Evolutionary conservation across 352 stramenopile species (phyloP), one percentile per base, ranked within the genome.

Genomic region (Pythium pyrilobum): DNA sequence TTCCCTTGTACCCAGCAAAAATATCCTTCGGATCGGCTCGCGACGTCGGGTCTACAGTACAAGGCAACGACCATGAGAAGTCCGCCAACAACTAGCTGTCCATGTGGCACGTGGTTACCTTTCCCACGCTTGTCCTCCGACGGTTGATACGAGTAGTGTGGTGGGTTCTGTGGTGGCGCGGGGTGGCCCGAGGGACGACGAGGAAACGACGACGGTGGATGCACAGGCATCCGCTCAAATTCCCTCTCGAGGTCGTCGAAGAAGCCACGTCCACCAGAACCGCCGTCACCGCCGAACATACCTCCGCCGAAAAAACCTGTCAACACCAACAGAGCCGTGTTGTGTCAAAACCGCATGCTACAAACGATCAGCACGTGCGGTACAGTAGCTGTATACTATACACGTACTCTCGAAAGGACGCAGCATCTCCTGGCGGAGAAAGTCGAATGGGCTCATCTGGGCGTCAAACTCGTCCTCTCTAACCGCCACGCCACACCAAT

Each of bases 401-500:
- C 9, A 42, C 40, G 16, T 45, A 87, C 80, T 72, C 68, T 88
- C 80, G 56, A 91, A 91, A 5, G 80, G 80, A 50, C 80, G 80
- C 43, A 91, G 61, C 77, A 91, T 89, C 54, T 91, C 80, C 43
- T 91, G 75, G 36, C 75, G 69, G 11, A 91, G 51, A 39, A 91
- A 91, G 63, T 91, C 80, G 42, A 91, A 91, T 23, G 80, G 80
- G 54, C 74, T 91, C 71, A 91, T 77, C 27, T 88, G 78, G 0
- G 77, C 77, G 29, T 91, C 75, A 52, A 87, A 82, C 42, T 89
- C 77, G 31, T 85, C 73, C 16, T 82, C 77, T 52, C 80, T 88
- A 39, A 2, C 21, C 10, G 15, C 31, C 9, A 36, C 15, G 9
- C 9, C 15, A 15, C 8, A 36, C 8, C n/a, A n/a, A n/a, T n/a